Evolutionary conservation across 257 asterid genomes (phyloP), one percentile per base, ranked within the genome.

Genomic region (Oldenlandia corymbosa): DNA sequence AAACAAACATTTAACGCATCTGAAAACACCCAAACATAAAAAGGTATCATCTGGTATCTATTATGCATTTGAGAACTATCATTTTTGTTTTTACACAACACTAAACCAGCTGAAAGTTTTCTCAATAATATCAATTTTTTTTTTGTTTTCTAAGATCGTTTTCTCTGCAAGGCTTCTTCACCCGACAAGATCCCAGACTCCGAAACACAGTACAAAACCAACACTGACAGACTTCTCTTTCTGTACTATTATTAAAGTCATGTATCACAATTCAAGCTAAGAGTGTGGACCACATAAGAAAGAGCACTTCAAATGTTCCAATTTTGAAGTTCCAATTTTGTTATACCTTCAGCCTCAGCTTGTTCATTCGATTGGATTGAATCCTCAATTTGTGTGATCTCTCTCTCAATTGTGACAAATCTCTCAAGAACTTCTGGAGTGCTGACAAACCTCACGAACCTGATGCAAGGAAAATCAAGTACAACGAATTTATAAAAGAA

Each of bases 361-460:
- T 71, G 82, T 54, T 81, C 93, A 69, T 73, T 81, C 31, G 72
- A 71, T 37, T 78, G 79, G 68, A 79, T 73, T 39, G 93, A 85
- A 49, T 76, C 80, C 73, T 86, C 93, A 80, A 89, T 83, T 81
- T 86, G 94, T 18, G 71, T 55, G 62, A 86, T 84, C 75, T 89
- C 97, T 60, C 69, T 80, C 79, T 89, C 97, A 39, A 75, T 86
- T 10, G 84, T 81, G 55, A 84, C 89, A 65, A 89, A 79, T 76
- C 97, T 79, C 84, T 89, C 97, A 26, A 89, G 86, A 75, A 83
- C 78, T 71, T 89, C 96, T 7, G 96, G 96, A 39, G 91, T 81
- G 70, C 78, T 80, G 32, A 89, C 94, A 80, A 89, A 89, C 68
- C 73, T 83, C 85, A 86, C 97, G 73, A 89, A 86, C 84, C 96